Evolutionary conservation across 2,329 filamentous ascomycete genomes (phyloP), one percentile per base, ranked within the genome.

Genomic region (Daldinia sp.): DNA sequence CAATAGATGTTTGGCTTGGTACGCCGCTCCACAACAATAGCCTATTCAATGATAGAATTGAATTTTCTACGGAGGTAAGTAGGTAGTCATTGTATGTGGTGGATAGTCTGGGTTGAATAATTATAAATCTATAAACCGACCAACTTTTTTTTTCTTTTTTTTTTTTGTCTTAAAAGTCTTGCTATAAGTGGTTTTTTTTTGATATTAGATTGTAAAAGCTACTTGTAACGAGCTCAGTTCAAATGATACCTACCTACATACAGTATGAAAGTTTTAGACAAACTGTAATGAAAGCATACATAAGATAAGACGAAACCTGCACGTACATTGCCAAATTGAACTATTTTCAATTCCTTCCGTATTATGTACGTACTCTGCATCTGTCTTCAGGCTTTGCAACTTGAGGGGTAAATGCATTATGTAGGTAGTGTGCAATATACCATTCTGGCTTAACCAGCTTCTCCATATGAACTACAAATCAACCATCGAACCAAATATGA

Each of bases 401-500:
- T 23, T 30, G 46, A 50, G 23, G 44, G 46, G 46, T 50, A 50
- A 30, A 50, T 18, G 7, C 39, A 42, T 42, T 18, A 10, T n/a
- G 20, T 23, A 33, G 30, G 30, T 33, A 33, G 30, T 9, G 30
- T 23, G 20, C 20, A 23, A 23, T 33, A 33, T 50, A 50, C 26
- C 9, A n/a, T 12, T 30, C 23, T 53, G 51, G 41, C 30, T 33
- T 41, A 42, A 33, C 33, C 20, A 30, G 57, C 35, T 60, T 28
- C 46, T 48, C 55, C 46, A 50, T 30, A 30, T 10, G 23, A 41
- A 63, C 50, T 56, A 46, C 55, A 51, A 60, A 44, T 42, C 37
- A 35, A 44, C 10, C 6, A 44, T 54, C 44, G 46, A 61, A 51
- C 23, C 37, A 33, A 23, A 55, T n/a, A 7, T 35, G 13, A 42